Conservation (phyloP, 2,329 filamentous ascomycete species). For the Xylaria multiplex region DNA sequence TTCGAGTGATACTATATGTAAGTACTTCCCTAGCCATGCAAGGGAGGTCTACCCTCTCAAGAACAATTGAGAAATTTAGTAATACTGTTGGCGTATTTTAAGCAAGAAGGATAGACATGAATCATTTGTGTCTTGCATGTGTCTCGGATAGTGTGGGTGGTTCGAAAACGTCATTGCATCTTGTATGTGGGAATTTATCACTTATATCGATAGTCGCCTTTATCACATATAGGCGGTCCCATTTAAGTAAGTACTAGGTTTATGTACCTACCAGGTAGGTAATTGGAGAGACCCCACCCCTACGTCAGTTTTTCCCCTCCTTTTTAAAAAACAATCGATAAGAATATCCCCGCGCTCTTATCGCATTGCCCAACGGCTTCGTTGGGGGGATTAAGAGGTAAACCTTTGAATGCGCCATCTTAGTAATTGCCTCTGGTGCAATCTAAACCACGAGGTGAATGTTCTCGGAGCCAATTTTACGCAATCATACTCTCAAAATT, state of each 20-base stretch:
- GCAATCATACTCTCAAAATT: neutral
- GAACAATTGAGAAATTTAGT: too few relatives aligned
- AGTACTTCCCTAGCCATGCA: too few relatives aligned
- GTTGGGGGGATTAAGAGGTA: neutral
- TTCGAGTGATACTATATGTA: too few relatives aligned
- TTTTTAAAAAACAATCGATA: constrained; percentile 13
- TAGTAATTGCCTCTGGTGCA: neutral
- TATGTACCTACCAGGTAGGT: too few relatives aligned
- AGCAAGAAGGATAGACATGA: too few relatives aligned
- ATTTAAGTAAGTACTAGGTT: too few relatives aligned
- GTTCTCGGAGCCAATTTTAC: neutral
- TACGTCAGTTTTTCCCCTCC: constrained; percentile 4
- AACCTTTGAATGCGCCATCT: constrained; percentile 4
- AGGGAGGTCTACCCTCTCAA: too few relatives aligned
- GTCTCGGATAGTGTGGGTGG: too few relatives aligned
- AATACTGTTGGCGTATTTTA: too few relatives aligned
- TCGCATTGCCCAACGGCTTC: constrained; percentile 7
- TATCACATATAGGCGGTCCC: neutral
- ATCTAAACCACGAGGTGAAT: neutral
- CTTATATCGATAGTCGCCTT: neutral
- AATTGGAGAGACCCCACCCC: constrained; percentile 9
- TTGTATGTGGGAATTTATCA: neutral
- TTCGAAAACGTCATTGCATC: too few relatives aligned
- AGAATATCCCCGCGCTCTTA: constrained; percentile 28
- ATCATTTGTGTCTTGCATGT: too few relatives aligned